phyloP scores from a whole-genome alignment of 2,329 filamentous ascomycete species.

The Aspergillus aculeatinus region DNA sequence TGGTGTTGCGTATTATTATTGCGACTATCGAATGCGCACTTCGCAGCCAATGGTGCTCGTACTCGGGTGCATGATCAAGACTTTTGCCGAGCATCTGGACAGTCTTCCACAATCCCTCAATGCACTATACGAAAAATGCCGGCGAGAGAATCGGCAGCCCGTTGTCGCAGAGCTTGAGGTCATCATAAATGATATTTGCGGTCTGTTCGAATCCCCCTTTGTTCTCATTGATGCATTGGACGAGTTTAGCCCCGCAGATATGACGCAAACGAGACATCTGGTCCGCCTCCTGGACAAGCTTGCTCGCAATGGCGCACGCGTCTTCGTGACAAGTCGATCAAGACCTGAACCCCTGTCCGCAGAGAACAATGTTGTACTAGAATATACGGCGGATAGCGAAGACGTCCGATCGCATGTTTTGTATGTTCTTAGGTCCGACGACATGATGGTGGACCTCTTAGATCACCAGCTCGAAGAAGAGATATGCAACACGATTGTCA shows the following conservation, averaged over 20 bases:
- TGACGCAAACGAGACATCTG: not conserved
- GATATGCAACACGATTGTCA: not conserved
- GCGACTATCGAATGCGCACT: not conserved
- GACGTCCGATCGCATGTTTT: not conserved
- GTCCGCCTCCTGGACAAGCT: not conserved
- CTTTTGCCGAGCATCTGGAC: not conserved
- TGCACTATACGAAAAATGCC: not conserved
- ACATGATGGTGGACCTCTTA: not conserved
- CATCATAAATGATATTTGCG: not conserved
- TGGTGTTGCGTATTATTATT: not conserved
- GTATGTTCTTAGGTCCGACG: not conserved
- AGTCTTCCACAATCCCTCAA: not conserved
- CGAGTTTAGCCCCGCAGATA: not conserved
- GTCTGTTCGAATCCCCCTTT: not conserved
- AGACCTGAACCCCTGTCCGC: not conserved
- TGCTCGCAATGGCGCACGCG: not conserved
- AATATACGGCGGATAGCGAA: not conserved
- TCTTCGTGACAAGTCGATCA: not conserved
- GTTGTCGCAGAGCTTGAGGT: not conserved
- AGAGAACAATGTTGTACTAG: not conserved
- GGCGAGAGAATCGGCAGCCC: not conserved
- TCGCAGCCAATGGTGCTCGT: not conserved
- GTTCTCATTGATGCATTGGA: not conserved
- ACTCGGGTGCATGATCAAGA: not conserved
- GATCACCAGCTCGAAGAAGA: not conserved